A percentile compares a stretch with the other conserved stretches of the same genome.
These are phyloP conservation scores for Tylopilus plumbeoviolaceoides DNA, from an alignment of 768 basidiomycete species.

Conservation along the genomic window DNA sequence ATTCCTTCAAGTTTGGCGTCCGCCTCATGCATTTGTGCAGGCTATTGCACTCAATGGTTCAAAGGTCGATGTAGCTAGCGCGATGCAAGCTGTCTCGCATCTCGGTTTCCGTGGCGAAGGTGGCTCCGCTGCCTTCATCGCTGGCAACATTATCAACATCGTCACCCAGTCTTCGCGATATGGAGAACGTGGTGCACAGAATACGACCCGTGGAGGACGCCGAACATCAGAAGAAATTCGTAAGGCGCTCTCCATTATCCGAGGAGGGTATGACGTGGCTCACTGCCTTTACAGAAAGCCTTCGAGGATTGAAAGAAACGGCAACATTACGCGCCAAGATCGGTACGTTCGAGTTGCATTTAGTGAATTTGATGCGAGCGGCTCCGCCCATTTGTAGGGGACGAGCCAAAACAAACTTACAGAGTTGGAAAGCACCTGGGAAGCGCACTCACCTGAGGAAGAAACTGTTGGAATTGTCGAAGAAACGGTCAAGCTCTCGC, in stretches of 20 bases:
- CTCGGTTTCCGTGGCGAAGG: slow-evolving; percentile 24
- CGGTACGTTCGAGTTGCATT: slow-evolving; percentile 31
- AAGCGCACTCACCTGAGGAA: slow-evolving; percentile 42
- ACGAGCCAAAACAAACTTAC: slow-evolving; percentile 37
- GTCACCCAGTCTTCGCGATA: slow-evolving; percentile 64
- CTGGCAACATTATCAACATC: slow-evolving; percentile 50
- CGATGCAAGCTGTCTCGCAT: slow-evolving; percentile 59
- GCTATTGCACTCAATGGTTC: slow-evolving; percentile 53
- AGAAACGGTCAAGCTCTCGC: slow-evolving; percentile 49
- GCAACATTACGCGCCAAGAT: slow-evolving; percentile 37
- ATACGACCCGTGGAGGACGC: slow-evolving; percentile 50
- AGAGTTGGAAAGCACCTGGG: slow-evolving; percentile 39
- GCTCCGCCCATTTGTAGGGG: slow-evolving; percentile 17
- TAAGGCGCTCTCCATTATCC: slow-evolving; percentile 6
- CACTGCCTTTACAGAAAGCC: slow-evolving; percentile 14
- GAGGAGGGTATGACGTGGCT: not conserved
- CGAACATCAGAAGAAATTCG: slow-evolving; percentile 33
- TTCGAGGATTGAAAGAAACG: slow-evolving; percentile 25
- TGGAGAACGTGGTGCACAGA: slow-evolving; percentile 58
- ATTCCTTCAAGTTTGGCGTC: not conserved
- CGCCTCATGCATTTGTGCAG: slow-evolving; percentile 33
- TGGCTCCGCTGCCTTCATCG: too few relatives aligned
- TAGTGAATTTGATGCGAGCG: slow-evolving; percentile 1
- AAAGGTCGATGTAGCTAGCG: slow-evolving; percentile 47
- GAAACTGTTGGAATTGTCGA: slow-evolving; percentile 42